Evolutionary conservation across 306 rosid genomes (phyloP), one percentile per base, ranked within the genome.

Genomic region (Dalbergia cochinchinensis): DNA sequence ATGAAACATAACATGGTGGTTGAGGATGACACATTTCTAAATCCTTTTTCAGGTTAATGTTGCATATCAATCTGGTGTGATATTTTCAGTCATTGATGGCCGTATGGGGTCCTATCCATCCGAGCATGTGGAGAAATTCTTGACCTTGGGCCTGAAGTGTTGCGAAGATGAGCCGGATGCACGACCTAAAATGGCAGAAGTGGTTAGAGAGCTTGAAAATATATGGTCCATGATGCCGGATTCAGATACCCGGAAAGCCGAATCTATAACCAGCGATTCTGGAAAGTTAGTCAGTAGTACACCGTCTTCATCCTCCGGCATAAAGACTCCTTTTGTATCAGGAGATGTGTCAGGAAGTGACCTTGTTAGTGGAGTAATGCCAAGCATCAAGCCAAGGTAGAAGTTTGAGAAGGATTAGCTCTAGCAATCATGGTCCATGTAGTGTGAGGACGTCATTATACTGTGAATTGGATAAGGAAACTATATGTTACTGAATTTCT

Each of bases 361-460:
- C 83, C 99, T 96, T 71, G 89, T 87, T 57, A 96, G 99, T 83
- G 96, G 90, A 78, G 91, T 82, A 11, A 31, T 88, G 57, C 97
- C 98, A 35, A 87, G 90, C 88, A 96, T 96, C 77, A 86, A 61
- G 3, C 99, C 99, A 65, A 93, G 99, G 83, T 96, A 91, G 87
- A 72, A 76, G 62, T 65, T 26, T 41, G 48, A 12, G 75, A 83
- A 65, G 19, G 18, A n/a, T 54, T 50, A 33, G 48, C 51, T 60
- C 22, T 54, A 34, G 68, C 16, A 62, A 20, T 60, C 44, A 57
- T 57, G 65, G 64, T 61, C 1, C 3, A 39, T 55, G 5, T n/a
- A 62, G 39, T 59, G 54, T 61, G 67, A 55, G 44, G 11, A 37
- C 16, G 11, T 37, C 11, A 51, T 44, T 45, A 42, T 44, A 70